Evolutionary conservation across 768 basidiomycete species (phyloP).

Genomic region (Fomitopsis pulvina): DNA sequence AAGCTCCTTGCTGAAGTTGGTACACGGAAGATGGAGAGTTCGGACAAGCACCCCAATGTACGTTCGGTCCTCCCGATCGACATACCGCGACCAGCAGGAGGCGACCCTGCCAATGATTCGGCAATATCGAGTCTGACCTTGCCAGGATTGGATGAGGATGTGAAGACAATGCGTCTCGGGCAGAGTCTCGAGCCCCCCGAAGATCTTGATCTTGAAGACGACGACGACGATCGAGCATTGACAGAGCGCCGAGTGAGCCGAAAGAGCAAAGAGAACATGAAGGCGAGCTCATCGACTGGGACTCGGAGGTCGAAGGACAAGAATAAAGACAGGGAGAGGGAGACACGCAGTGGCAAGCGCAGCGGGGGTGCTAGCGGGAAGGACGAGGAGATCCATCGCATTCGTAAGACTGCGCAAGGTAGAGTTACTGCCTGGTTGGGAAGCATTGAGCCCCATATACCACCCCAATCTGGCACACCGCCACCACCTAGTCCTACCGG

Average conservation of each 20-base stretch:
- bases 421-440: conserved; percentile 78
- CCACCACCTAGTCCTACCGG: conserved; percentile 8
- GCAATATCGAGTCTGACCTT: conserved; percentile 44
- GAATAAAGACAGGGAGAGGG: conserved; percentile 20
- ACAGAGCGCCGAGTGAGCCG: conserved; percentile 3
- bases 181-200: conserved; percentile 3
- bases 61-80: conserved; percentile 33
- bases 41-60: conserved; percentile 27
- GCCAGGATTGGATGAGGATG: conserved; percentile 23
- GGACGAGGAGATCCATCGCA: conserved; percentile 30
- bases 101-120: conserved; percentile 33
- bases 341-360: conserved; percentile 19
- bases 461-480: conserved; percentile 34
- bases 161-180: conserved; percentile 10
- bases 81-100: conserved; percentile 24
- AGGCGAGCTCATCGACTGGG: conserved; percentile 1
- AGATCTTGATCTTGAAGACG: conserved; percentile 9
- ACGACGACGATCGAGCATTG: not conserved
- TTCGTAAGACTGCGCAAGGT: conserved; percentile 51
- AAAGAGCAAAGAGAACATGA: conserved; percentile 8
- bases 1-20: conserved; percentile 67
- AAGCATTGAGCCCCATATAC: conserved; percentile 49
- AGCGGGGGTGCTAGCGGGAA: conserved; percentile 16
- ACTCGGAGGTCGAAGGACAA: conserved; percentile 11
- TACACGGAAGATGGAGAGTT: conserved; percentile 40